These are phyloP conservation scores for Pythium guiyangense DNA, from an alignment of 352 stramenopile genomes.

Conservation along the genomic window DNA sequence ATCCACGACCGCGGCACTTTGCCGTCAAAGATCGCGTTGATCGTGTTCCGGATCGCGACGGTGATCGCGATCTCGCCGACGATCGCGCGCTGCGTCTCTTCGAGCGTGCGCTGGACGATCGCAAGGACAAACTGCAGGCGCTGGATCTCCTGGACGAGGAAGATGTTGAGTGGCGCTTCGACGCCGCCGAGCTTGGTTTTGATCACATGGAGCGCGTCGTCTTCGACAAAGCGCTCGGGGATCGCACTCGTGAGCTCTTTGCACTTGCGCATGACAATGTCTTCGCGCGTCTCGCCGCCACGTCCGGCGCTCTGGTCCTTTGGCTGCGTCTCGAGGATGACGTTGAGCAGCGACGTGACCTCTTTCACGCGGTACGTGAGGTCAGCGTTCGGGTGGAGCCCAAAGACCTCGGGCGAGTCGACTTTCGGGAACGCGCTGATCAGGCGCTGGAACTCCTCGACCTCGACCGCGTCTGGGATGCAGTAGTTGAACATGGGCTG, in stretches of 20 bases:
- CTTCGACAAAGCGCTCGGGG: conserved; percentile 42
- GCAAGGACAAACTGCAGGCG: conserved; percentile 51
- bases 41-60: conserved; percentile 36
- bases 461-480: conserved; percentile 26
- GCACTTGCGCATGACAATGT: conserved; percentile 55
- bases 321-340: conserved; percentile 66
- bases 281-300: conserved; percentile 46
- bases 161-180: conserved; percentile 74
- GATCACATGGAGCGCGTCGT: conserved; percentile 34
- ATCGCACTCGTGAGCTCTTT: conserved; percentile 46
- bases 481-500: conserved; percentile 40
- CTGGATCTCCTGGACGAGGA: conserved; percentile 71
- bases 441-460: conserved; percentile 67
- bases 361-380: conserved; percentile 80
- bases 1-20: conserved; percentile 59
- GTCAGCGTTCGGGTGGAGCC: conserved; percentile 74
- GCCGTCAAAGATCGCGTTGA: conserved; percentile 68
- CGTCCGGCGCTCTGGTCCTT: conserved; percentile 32
- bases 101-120: conserved; percentile 46
- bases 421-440: conserved; percentile 59
- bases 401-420: conserved; percentile 81
- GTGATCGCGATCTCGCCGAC: conserved; percentile 61
- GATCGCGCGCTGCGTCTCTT: conserved; percentile 51
- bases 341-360: conserved; percentile 48
- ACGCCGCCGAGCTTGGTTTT: conserved; percentile 54